Evolutionary conservation across 2,329 filamentous ascomycete species (phyloP).

Genomic region (Fusarium hainanense): DNA sequence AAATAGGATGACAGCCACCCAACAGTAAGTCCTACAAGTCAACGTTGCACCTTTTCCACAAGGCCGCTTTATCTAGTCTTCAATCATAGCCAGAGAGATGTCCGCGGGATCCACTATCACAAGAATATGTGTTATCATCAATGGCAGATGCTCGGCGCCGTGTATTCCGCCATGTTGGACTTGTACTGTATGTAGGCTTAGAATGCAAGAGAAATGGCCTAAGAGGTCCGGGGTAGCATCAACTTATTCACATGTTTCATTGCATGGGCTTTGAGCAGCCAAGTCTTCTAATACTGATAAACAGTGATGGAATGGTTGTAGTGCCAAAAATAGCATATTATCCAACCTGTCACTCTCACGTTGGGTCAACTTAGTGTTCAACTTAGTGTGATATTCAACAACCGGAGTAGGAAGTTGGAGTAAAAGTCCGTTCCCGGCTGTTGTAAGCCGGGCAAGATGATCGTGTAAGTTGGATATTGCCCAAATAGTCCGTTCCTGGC

Average conservation of each 20-base stretch:
- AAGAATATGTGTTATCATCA: not conserved
- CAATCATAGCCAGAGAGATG: not conserved
- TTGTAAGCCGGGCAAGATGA: not conserved
- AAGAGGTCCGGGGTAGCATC: not conserved
- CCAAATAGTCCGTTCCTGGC: not conserved
- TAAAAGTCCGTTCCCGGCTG: constrained; percentile 18
- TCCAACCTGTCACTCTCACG: not conserved
- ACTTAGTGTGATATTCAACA: not conserved
- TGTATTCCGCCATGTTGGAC: not conserved
- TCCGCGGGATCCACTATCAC: not conserved
- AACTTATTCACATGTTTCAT: not conserved
- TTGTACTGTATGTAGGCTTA: not conserved
- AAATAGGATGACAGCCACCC: not conserved
- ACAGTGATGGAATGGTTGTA: not conserved
- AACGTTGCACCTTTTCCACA: constrained; percentile 14
- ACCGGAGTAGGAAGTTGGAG: constrained; percentile 6
- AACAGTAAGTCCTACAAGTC: not conserved
- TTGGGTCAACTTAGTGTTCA: not conserved
- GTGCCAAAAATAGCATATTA: not conserved
- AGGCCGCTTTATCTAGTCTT: not conserved
- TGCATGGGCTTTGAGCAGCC: not conserved
- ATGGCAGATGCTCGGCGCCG: constrained; percentile 8
- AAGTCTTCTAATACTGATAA: not conserved
- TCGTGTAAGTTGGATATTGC: not conserved
- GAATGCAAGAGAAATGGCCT: not conserved